Evolutionary conservation across 2,329 filamentous ascomycete genomes (phyloP), one percentile per base, ranked within the genome.

Genomic region (Botrytis byssoidea): DNA sequence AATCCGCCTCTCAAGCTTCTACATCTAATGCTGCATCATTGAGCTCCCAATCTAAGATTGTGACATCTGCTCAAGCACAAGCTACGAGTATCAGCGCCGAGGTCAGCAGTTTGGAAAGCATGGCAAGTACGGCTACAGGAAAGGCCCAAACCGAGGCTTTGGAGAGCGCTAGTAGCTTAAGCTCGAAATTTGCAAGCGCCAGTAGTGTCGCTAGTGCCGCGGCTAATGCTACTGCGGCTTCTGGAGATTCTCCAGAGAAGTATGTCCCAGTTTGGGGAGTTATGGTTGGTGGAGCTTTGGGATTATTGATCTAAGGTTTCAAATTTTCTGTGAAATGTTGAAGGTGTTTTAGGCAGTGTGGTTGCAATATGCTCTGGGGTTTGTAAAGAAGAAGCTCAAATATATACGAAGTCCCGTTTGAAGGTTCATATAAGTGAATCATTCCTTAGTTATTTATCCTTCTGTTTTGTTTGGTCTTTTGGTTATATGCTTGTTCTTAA

Each of bases 131-230:
- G 22, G 65, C 46, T 29, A 55, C 65, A 9, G 65, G 65, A 6
- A 29, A 68, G 32, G 46, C 46, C 4, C 32, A 68, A 29, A 68
- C 44, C 12, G n/a, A 57, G 66, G 46, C 46, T 8, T 55, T 68
- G 66, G 46, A 40, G 66, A 68, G 66, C 29, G 46, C 46, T 20
- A 68, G 66, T 68, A 57, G 46, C n/a, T 42, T 68, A 32, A 40
- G 66, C 42, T 51, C 66, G 8, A 68, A 68, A 40, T 42, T 57
- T 25, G n/a, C 46, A n/a, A 68, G 66, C 37, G 46, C 22, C 10
- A 35, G 40, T 25, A 68, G 46, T 68, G 32, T 29, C 12, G 32
- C 48, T 48, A 44, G 32, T 48, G 35, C 29, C 9, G 46, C 65
- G 18, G 48, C 65, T 25, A 57, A 46, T 57, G 46, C 35, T 6